Percentiles rank a stretch among this genome's conserved stretches.
These are phyloP conservation scores for Lantana camara DNA, from an alignment of 257 asterid species.

Conservation along the genomic window DNA sequence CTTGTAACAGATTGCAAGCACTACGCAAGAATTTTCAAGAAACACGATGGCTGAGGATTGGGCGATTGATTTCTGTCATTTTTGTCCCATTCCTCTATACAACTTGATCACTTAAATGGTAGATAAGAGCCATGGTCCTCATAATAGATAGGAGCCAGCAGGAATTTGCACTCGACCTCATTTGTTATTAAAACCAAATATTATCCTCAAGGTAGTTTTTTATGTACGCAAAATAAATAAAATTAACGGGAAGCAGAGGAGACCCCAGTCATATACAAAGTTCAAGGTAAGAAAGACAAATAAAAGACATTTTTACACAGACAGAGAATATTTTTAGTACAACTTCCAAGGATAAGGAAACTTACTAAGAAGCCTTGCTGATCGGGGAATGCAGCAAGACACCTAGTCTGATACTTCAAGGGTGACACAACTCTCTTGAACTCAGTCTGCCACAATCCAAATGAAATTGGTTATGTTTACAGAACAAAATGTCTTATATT, in stretches of 20 bases:
- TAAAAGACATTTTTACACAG: neutral
- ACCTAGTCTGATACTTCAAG: conserved; percentile 93
- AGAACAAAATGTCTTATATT: conserved; percentile 15
- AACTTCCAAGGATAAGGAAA: conserved; percentile 26
- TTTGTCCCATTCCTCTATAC: neutral
- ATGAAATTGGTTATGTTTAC: conserved; percentile 23
- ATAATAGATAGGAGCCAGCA: neutral
- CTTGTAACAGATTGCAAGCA: neutral
- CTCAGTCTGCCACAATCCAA: conserved; percentile 60
- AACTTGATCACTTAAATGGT: neutral
- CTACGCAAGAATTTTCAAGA: neutral
- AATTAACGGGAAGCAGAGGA: neutral
- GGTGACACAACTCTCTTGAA: conserved; percentile 88
- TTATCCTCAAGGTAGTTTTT: neutral
- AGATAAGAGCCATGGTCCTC: conserved; percentile 1
- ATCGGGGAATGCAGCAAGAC: conserved; percentile 97
- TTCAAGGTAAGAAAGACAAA: too few species aligned
- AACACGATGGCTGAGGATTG: neutral
- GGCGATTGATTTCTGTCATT: conserved; percentile 2
- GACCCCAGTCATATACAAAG: too few species aligned
- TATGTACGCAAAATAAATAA: conserved; percentile 3
- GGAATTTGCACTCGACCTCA: neutral
- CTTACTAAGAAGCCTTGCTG: conserved; percentile 96
- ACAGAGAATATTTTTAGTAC: neutral
- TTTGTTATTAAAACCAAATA: neutral